phyloP scores from a whole-genome alignment of 768 basidiomycete genomes.

The Postia placenta region DNA sequence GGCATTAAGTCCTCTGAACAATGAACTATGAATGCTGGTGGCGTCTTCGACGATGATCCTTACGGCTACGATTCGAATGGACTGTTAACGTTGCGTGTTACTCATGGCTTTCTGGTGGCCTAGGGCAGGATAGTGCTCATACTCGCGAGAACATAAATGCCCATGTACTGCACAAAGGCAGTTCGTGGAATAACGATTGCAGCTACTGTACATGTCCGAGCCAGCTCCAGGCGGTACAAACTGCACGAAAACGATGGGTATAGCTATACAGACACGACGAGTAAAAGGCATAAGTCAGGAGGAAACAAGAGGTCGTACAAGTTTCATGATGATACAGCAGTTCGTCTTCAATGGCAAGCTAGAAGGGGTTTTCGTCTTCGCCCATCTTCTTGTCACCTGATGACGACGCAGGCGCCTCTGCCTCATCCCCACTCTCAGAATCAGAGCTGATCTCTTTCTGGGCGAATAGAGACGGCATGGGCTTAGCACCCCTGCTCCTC shows the following conservation, averaged over 20 bases:
- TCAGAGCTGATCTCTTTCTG: conserved; percentile 29
- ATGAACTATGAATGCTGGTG: no score
- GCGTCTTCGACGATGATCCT: no score
- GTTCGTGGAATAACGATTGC: no score
- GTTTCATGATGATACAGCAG: not conserved
- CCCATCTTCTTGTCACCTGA: conserved; percentile 33
- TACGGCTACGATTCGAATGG: no score
- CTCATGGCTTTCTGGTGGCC: no score
- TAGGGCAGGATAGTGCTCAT: no score
- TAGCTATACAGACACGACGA: conserved; percentile 2
- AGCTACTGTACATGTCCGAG: not conserved
- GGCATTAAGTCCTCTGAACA: no score
- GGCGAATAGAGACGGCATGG: conserved; percentile 53
- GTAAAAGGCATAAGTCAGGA: conserved; percentile 1
- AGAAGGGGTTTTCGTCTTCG: conserved; percentile 71
- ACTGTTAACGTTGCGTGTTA: no score
- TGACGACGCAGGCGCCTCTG: conserved; percentile 19
- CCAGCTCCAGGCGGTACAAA: conserved; percentile 1
- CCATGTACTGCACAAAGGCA: no score
- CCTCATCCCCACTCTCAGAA: conserved; percentile 30
- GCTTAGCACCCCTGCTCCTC: conserved; percentile 47
- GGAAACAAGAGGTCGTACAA: conserved; percentile 3
- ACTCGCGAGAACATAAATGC: no score
- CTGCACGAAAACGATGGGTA: not conserved
- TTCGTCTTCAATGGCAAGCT: conserved; percentile 12